Evolutionary conservation across 1,139 yeast species (phyloP).

Genomic region (Wickerhamomyces sp.): DNA sequence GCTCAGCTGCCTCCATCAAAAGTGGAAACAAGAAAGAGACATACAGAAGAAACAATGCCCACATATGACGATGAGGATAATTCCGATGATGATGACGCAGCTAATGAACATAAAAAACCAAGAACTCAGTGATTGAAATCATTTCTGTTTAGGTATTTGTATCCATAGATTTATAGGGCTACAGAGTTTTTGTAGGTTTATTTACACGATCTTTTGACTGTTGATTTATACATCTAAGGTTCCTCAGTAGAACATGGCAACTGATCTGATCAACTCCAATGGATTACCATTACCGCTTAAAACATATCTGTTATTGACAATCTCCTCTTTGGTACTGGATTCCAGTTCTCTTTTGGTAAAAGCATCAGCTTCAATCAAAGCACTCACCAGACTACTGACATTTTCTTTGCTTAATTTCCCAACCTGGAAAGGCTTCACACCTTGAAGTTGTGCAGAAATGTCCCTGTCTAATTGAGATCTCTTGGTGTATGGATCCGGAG

Average conservation of each 20-base stretch:
- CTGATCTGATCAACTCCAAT: slow-evolving; percentile 51
- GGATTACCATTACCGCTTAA: slow-evolving; percentile 82
- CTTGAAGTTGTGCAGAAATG: slow-evolving; percentile 43
- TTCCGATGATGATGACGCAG: slow-evolving; percentile 31
- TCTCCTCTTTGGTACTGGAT: slow-evolving; percentile 27
- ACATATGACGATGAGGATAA: slow-evolving; percentile 23
- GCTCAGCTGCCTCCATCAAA: slow-evolving; percentile 2
- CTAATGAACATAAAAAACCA: slow-evolving; percentile 19
- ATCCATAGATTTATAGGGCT: neutral
- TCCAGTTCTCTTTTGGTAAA: slow-evolving; percentile 39
- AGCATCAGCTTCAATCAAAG: slow-evolving; percentile 52
- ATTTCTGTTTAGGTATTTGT: neutral
- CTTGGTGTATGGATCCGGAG: slow-evolving; percentile 55
- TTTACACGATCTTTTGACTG: slow-evolving; percentile 4
- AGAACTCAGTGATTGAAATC: slow-evolving; percentile 5
- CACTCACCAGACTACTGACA: slow-evolving; percentile 46
- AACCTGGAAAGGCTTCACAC: slow-evolving; percentile 45
- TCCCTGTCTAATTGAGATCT: slow-evolving; percentile 46
- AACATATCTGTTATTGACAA: slow-evolving; percentile 49
- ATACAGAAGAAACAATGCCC: slow-evolving; percentile 4
- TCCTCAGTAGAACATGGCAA: slow-evolving; percentile 25
- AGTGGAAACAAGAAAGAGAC: slow-evolving; percentile 3
- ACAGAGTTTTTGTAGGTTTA: neutral
- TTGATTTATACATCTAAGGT: neutral
- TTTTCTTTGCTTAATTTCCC: slow-evolving; percentile 50